These are phyloP conservation scores for Eimeria nieschulzi DNA, from an alignment of 169 alveolate genomes.

Conservation along the genomic window DNA sequence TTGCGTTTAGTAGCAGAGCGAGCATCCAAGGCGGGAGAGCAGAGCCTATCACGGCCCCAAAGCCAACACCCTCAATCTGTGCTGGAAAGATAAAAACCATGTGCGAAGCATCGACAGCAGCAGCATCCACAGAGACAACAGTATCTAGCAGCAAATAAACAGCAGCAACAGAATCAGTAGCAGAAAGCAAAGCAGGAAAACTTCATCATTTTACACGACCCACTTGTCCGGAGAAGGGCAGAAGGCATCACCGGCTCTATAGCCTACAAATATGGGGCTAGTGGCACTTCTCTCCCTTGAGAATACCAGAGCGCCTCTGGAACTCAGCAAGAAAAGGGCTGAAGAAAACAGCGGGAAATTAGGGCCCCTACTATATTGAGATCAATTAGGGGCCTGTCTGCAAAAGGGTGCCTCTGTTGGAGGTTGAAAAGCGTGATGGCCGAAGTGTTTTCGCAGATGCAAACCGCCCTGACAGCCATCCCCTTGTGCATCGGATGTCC, in stretches of 20 bases:
- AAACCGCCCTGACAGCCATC: neutral
- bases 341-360: too few relatives aligned
- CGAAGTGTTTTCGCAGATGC: neutral
- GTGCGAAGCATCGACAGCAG: neutral
- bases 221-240: too few relatives aligned
- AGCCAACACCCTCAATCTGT: neutral
- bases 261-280: too few relatives aligned
- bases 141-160: neutral
- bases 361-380: neutral
- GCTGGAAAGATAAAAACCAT: neutral
- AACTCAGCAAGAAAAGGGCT: too few relatives aligned
- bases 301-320: too few relatives aligned
- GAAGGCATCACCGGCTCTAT: too few relatives aligned
- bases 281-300: too few relatives aligned
- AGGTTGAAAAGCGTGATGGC: neutral
- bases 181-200: neutral
- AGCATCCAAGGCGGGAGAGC: neutral
- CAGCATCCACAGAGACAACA: neutral
- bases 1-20: neutral
- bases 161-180: neutral
- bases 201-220: too few relatives aligned
- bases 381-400: neutral
- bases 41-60: neutral
- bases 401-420: neutral
- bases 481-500: neutral